Conservation (phyloP, 805 yeast species). For the Limtongia smithiae region DNA sequence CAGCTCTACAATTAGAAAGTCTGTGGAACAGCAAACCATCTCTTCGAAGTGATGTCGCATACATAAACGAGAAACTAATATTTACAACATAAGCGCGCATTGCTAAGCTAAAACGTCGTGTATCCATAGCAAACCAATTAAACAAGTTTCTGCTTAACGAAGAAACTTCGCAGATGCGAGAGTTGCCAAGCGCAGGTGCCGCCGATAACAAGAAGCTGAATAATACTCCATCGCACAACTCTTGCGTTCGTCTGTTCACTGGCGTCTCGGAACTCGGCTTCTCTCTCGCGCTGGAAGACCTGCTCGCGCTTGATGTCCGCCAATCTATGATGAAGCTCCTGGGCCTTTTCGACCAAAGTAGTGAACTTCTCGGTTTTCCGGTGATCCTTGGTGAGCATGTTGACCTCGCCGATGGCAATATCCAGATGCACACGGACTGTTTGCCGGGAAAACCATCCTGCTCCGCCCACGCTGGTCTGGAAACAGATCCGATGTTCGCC, state of each 20-base stretch:
- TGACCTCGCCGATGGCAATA: constrained; percentile 63
- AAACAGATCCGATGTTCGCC: constrained; percentile 87
- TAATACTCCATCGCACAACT: constrained; percentile 68
- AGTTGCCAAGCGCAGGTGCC: constrained; percentile 74
- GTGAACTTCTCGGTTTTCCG: constrained; percentile 45
- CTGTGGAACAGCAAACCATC: no score
- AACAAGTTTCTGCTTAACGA: constrained; percentile 81
- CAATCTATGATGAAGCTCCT: constrained; percentile 55
- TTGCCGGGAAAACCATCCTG: constrained; percentile 62
- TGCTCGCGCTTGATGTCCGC: constrained; percentile 64
- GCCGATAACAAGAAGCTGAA: constrained; percentile 65
- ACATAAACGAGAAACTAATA: no score
- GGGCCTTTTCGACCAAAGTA: constrained; percentile 52
- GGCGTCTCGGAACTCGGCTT: constrained; percentile 70
- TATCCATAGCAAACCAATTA: constrained; percentile 35
- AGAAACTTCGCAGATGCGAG: constrained; percentile 72
- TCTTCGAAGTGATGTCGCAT: no score
- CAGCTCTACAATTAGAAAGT: no score
- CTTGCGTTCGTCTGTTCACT: constrained; percentile 71
- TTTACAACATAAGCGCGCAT: not conserved
- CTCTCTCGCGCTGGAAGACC: constrained; percentile 57
- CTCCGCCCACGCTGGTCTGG: constrained; percentile 44
- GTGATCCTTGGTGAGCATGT: constrained; percentile 49
- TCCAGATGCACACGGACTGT: constrained; percentile 70
- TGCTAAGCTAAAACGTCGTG: not conserved